These are phyloP conservation scores for Chloris gayana DNA, from an alignment of 176 grass and related monocot species.

Conservation along the genomic window DNA sequence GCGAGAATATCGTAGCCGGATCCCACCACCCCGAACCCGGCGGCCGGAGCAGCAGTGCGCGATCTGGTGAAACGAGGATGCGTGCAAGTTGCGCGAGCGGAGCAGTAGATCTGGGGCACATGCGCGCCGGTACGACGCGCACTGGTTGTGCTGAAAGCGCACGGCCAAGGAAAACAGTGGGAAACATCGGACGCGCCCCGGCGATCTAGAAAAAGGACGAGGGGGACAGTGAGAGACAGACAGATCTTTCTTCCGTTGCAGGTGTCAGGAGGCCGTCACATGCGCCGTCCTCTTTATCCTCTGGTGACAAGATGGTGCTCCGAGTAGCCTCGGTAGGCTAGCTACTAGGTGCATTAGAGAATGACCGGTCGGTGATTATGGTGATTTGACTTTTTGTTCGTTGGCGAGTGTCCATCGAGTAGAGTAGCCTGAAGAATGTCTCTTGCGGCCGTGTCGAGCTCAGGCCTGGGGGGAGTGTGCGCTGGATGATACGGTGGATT, in stretches of 20 bases:
- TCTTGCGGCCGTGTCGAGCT: background rate
- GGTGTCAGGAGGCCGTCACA: conserved; percentile 31
- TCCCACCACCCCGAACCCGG: background rate
- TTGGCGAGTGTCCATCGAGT: background rate
- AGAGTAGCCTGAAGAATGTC: background rate
- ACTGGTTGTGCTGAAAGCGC: background rate
- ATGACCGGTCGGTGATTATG: background rate
- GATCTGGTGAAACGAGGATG: too few species aligned
- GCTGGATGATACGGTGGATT: background rate
- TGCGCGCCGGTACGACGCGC: background rate
- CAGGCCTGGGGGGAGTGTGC: background rate
- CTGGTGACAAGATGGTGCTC: background rate
- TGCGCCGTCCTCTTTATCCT: background rate
- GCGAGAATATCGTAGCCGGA: conserved; percentile 6
- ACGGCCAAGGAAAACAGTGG: conserved; percentile 22
- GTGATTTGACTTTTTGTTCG: background rate
- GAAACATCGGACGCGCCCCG: conserved; percentile 35
- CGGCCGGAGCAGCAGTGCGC: background rate
- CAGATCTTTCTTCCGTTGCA: conserved; percentile 44
- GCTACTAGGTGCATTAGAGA: background rate
- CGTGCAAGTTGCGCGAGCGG: background rate
- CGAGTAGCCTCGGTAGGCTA: background rate
- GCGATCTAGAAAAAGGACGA: background rate
- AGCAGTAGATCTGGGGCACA: conserved; percentile 33
- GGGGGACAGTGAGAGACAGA: background rate